A percentile compares a stretch with the other conserved stretches of the same genome.
Evolutionary conservation across 495 filamentous ascomycete species (phyloP).

Genomic region (Xylaria curta): DNA sequence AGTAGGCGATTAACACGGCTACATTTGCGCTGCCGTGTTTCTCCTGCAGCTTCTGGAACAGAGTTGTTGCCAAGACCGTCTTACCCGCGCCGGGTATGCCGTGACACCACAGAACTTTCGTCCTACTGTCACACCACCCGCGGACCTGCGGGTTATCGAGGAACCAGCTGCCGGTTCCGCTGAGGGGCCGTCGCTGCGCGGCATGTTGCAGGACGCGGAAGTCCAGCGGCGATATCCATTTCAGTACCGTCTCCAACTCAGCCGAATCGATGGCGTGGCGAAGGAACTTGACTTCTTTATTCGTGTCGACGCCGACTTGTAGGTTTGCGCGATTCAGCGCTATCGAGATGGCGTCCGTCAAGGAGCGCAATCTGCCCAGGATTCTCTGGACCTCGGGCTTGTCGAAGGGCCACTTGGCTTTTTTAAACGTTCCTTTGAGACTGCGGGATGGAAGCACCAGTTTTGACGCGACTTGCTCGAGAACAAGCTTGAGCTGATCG

Average conservation of each 20-base stretch:
- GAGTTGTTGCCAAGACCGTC: constrained; percentile 10
- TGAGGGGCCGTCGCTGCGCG: not conserved
- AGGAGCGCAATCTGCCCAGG: too few species aligned
- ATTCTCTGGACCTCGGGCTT: too few species aligned
- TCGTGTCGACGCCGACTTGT: too few species aligned
- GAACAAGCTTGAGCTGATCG: too few species aligned
- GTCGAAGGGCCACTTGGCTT: too few species aligned
- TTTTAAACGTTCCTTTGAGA: too few species aligned
- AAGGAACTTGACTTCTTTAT: not conserved
- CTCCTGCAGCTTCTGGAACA: constrained; percentile 3
- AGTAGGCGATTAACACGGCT: constrained; percentile 10
- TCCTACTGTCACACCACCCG: not conserved
- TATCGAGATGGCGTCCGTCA: too few species aligned
- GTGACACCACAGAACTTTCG: constrained; percentile 5
- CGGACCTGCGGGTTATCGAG: constrained; percentile 12
- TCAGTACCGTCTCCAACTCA: not conserved
- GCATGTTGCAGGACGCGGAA: not conserved
- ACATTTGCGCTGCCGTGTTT: not conserved
- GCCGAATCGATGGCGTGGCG: not conserved
- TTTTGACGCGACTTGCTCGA: too few species aligned
- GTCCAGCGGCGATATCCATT: constrained; percentile 14
- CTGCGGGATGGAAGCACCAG: too few species aligned
- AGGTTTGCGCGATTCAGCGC: too few species aligned
- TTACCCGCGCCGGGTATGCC: constrained; percentile 14
- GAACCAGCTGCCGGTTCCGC: not conserved